These are phyloP conservation scores for Penicillium daleae DNA, from an alignment of 495 filamentous ascomycete species.

Conservation along the genomic window DNA sequence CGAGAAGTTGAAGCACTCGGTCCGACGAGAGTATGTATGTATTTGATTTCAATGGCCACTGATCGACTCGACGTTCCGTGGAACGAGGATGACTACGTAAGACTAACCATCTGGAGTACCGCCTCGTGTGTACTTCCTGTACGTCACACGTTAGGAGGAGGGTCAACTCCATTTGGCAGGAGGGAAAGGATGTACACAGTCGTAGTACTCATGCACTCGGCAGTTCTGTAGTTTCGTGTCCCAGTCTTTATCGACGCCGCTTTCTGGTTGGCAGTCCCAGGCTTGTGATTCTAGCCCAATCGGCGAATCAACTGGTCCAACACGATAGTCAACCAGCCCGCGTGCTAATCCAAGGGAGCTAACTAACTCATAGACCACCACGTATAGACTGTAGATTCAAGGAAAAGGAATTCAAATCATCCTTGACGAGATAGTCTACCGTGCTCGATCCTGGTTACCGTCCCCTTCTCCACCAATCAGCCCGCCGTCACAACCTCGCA, in stretches of 20 bases:
- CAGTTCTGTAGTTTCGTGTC: neutral
- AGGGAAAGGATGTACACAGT: neutral
- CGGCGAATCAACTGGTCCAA: neutral
- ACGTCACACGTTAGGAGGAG: neutral
- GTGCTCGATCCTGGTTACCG: too few species aligned
- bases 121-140: too few species aligned
- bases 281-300: neutral
- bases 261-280: neutral
- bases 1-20: too few species aligned
- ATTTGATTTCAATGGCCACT: too few species aligned
- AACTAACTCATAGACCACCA: too few species aligned
- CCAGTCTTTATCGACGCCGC: neutral
- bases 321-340: neutral
- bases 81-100: neutral
- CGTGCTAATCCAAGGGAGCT: neutral
- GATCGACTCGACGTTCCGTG: neutral
- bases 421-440: too few species aligned
- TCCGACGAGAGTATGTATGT: too few species aligned
- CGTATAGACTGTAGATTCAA: too few species aligned
- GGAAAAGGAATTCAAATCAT: too few species aligned
- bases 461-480: neutral
- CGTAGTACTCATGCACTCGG: neutral
- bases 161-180: neutral
- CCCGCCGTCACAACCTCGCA: too few species aligned
- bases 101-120: neutral